Evolutionary conservation across 805 yeast genomes (phyloP).

Genomic region (Nakazawaea wickerhamii): DNA sequence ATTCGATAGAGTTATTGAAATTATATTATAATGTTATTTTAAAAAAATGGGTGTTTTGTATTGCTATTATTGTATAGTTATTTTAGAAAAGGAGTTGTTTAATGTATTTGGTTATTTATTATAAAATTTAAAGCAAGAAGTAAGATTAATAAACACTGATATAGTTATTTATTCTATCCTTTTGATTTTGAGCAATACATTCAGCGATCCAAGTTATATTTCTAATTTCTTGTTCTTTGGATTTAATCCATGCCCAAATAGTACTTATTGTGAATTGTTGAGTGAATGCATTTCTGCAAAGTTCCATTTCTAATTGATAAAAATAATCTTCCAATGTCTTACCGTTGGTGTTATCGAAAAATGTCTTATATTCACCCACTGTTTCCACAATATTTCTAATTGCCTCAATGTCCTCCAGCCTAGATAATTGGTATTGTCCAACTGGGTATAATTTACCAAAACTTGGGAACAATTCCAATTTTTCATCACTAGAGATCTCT

Average conservation of each 20-base stretch:
- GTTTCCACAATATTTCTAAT: conserved; percentile 59
- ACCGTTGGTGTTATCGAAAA: conserved; percentile 42
- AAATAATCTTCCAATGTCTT: conserved; percentile 90
- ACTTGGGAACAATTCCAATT: conserved; percentile 66
- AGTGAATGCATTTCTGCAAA: conserved; percentile 89
- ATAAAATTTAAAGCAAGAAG: background rate
- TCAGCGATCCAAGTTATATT: conserved; percentile 99
- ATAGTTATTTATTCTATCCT: conserved; percentile 86
- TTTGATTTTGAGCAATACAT: conserved; percentile 98
- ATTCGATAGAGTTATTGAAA: conserved; percentile 50
- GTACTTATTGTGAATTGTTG: conserved; percentile 91
- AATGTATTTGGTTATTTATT: too few relatives aligned
- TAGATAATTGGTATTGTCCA: conserved; percentile 58
- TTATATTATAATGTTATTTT: conserved; percentile 35
- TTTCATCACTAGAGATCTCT: conserved; percentile 70
- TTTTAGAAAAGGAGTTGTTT: background rate
- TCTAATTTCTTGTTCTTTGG: conserved; percentile 94
- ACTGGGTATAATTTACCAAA: conserved; percentile 80
- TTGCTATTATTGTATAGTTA: background rate
- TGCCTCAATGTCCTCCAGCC: conserved; percentile 82
- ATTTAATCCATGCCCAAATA: conserved; percentile 94
- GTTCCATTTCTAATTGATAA: conserved; percentile 85
- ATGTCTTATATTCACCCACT: conserved; percentile 61
- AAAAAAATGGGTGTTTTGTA: conserved; percentile 1
- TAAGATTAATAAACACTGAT: conserved; percentile 69